Base-by-base conservation (phyloP, 805 yeast species). In the Teunomyces cretensis region DNA sequence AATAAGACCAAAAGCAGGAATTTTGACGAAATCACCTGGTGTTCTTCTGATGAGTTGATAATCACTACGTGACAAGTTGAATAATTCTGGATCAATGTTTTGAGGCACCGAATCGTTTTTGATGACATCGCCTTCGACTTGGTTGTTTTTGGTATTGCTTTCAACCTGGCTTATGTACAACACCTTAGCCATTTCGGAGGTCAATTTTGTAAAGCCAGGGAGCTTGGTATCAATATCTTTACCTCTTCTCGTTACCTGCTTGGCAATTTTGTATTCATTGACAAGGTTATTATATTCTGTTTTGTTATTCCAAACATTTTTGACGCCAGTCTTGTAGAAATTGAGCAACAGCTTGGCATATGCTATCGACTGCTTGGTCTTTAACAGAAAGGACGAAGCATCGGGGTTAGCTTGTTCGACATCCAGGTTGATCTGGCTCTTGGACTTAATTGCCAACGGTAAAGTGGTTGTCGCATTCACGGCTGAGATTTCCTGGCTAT, bases 261-360 rank as follows among this genome's bases (percentile, higher is more conserved):
- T 52, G 12, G 50, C 27, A 8, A 65, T 22, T 42, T 58, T 58
- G 45, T 45, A 61, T 30, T 53, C 45, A 15, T 49, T 57, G 41
- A 47, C 39, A 32, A 67, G 30, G 4, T 43, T 30, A 14, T 53
- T 54, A 13, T 53, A 43, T 22, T 47, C 42, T 31, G 53, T 53
- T 32, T 60, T 48, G 47, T 80, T 80, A 1, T 60, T 49, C 80
- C 84, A 81, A 0, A 83, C 76, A 50, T 76, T 78, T 15, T 65
- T 60, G 2, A 84, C 68, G 1, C 92, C 91, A 2, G 65, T 58
- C 48, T 76, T 76, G 64, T 84, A 85, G 57, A 83, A 82, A 5
- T 59, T 59, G 33, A 83, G 53, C 35, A 80, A 51, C 2, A 64
- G 50, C 53, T 75, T 74, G 5, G 77, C 80, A 50, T 74, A 74